phyloP scores from a whole-genome alignment of 768 basidiomycete species.

The Fistulinella prunicolor region DNA sequence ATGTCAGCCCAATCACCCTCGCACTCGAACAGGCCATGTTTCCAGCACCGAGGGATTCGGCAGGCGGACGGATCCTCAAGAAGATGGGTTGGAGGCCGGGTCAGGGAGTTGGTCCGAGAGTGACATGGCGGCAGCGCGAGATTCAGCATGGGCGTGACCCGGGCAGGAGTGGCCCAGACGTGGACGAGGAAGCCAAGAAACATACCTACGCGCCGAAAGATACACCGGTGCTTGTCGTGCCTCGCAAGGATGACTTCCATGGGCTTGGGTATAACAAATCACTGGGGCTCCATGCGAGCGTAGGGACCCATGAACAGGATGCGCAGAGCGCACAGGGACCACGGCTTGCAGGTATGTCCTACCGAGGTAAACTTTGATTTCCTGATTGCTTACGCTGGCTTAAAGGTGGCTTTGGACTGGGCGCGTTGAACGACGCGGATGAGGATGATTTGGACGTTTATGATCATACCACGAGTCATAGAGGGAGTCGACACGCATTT shows the following conservation, averaged over 20 bases:
- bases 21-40: constrained; percentile 65
- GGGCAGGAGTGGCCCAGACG: constrained; percentile 41
- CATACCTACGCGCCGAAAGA: constrained; percentile 88
- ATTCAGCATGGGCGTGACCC: constrained; percentile 59
- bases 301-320: constrained; percentile 38
- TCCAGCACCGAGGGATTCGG: constrained; percentile 73
- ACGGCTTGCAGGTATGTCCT: constrained; percentile 51
- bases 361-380: neutral
- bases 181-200: constrained; percentile 79
- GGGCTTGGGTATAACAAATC: constrained; percentile 82
- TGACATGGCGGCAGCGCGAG: constrained; percentile 72
- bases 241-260: constrained; percentile 70
- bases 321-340: constrained; percentile 40
- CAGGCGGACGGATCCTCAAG: constrained; percentile 81
- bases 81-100: constrained; percentile 96
- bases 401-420: constrained; percentile 82
- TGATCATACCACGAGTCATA: constrained; percentile 41
- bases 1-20: constrained; percentile 55
- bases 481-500: constrained; percentile 57
- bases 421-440: constrained; percentile 89
- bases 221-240: constrained; percentile 56
- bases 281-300: constrained; percentile 55
- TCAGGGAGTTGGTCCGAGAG: constrained; percentile 89
- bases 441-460: constrained; percentile 90
- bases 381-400: constrained; percentile 3